Percentiles rank a stretch among this genome's conserved stretches.
Evolutionary conservation across 2,329 filamentous ascomycete species (phyloP).

Genomic region (Xylaria sp.): DNA sequence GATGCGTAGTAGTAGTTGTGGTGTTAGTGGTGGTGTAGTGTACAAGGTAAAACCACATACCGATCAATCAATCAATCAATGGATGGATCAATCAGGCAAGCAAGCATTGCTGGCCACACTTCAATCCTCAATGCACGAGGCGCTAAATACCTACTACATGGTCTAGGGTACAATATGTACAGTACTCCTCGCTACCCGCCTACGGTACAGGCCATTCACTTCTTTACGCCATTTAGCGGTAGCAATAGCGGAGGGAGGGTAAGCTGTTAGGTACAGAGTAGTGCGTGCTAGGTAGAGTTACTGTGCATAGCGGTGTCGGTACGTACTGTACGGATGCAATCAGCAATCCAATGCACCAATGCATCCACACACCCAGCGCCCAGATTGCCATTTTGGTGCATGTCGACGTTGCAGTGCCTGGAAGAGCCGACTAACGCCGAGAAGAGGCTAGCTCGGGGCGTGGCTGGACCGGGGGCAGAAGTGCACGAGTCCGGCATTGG

Average conservation of each 20-base stretch:
- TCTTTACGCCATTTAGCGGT: no score
- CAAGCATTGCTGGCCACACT: constrained; percentile 37
- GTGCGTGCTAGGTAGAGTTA: neutral
- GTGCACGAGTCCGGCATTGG: constrained; percentile 23
- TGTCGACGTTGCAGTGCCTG: constrained; percentile 30
- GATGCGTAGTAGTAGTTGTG: no score
- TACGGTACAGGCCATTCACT: no score
- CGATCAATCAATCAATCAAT: no score
- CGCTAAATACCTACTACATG: no score
- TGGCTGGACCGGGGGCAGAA: constrained; percentile 1
- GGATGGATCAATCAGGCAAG: constrained; percentile 12
- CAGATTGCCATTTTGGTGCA: constrained; percentile 26
- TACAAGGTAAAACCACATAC: no score
- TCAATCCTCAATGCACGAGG: constrained; percentile 36
- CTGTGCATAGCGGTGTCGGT: neutral
- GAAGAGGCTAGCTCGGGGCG: constrained; percentile 22
- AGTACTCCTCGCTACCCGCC: no score
- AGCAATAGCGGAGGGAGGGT: no score
- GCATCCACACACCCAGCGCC: constrained; percentile 40
- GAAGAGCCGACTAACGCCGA: constrained; percentile 20
- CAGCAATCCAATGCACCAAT: constrained; percentile 22
- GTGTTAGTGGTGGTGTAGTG: no score
- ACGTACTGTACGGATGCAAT: neutral
- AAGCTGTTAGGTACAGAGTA: no score
- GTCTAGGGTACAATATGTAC: no score